Base-by-base conservation (phyloP, 1,284 basidiomycete species). In the Leccinum solheimii region DNA sequence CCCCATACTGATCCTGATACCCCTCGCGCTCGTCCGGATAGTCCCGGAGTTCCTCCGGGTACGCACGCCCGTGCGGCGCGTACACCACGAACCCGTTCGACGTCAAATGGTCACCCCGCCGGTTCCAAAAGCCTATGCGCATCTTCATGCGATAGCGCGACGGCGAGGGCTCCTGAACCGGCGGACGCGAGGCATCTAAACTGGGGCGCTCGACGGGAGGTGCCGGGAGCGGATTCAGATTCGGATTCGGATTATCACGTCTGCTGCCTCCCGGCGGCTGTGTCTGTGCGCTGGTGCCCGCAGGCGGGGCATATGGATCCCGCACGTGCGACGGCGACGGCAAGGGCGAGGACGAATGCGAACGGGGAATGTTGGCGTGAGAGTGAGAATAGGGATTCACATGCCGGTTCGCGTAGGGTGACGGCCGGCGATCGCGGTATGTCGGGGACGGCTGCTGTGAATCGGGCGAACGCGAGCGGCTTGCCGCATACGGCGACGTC, bases 41-140 rank as follows among this genome's bases (percentile, higher is more conserved):
- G 3, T 80, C 73, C 50, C 76, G 73, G 21, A 90, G 78, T 14
- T 90, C 88, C 0, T 69, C 64, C 2, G 88, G 89, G 66, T 85
- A 85, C 23, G 79, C 78, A 57, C 72, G 69, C 5, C 77, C 70
- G 1, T 72, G 73, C 2, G 88, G 88, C 8, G 86, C 86, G 61
- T 85, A 88, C 27, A 91, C 86, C 62, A 90, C 77, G 64, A 76
- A 84, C 54, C 78, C 77, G 26, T 78, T 76, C 23, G 74, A 62
- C 21, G 86, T 84, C 57, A 88, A 78, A 66, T 89, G 83, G 71
- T 90, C 88, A 0, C 88, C 88, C 3, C 88, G 83, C 26, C 80
- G 71, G 65, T 90, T 90, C 88, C 88, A 90, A 65, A 78, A 84
- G 1, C 88, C 88, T 26, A 72, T 71, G 10, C 88, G 84, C 14